phyloP scores from a whole-genome alignment of 2,329 filamentous ascomycete species.

The Furcasterigmium sp. region DNA sequence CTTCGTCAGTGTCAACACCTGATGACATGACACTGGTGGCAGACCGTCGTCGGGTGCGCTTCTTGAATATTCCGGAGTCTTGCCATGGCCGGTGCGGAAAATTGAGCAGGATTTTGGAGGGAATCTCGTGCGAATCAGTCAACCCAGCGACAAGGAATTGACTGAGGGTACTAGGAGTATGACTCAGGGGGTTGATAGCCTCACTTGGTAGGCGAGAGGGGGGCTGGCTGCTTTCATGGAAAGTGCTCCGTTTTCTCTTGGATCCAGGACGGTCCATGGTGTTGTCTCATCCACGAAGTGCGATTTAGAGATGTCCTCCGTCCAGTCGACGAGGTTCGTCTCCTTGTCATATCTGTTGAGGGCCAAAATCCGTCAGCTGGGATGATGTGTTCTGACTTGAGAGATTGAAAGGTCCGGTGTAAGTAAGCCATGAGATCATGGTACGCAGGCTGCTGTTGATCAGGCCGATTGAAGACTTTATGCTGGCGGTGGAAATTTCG shows the following conservation, averaged over 20 bases:
- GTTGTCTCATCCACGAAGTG: no score
- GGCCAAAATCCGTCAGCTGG: no score
- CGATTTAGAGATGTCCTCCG: no score
- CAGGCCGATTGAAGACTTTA: no score
- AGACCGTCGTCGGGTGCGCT: not conserved
- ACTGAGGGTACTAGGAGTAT: conserved; percentile 42
- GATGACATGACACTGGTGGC: not conserved
- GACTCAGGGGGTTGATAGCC: conserved; percentile 49
- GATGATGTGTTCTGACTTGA: no score
- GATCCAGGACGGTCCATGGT: not conserved
- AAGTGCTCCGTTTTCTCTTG: not conserved
- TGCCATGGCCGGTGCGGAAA: conserved; percentile 45
- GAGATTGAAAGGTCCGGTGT: no score
- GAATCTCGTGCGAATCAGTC: conserved; percentile 38
- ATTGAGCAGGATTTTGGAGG: conserved; percentile 25
- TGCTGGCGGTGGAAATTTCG: no score
- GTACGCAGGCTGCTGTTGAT: no score
- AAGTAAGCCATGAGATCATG: no score
- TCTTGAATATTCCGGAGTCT: conserved; percentile 1
- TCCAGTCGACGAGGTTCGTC: no score
- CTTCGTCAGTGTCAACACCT: not conserved
- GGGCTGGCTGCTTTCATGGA: not conserved
- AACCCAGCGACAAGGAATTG: conserved; percentile 52
- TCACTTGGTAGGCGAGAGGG: conserved; percentile 21
- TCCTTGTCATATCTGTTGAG: no score